Evolutionary conservation across 2,329 filamentous ascomycete genomes (phyloP), one percentile per base, ranked within the genome.

Genomic region (Scedosporium apiospermum): DNA sequence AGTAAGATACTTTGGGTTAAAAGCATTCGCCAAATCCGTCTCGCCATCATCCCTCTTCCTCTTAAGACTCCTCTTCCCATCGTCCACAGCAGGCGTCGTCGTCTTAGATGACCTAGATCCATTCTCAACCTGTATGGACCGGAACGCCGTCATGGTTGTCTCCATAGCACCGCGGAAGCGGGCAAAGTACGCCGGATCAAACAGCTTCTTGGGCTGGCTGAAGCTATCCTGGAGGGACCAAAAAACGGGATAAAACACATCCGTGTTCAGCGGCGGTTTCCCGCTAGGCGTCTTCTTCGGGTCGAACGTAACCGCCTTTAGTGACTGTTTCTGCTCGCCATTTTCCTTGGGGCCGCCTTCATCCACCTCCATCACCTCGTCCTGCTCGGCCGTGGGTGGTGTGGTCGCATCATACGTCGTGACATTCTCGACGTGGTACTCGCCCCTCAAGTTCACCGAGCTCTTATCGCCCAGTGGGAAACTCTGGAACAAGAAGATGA

Each of bases 1-100:
- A n/a, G 95, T 99, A 18, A 99, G 82, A 72, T 99, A 99, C 72
- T 98, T 99, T 1, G 96, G 93, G 69, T 99, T 99, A 76, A 96
- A 98, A 26, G 85, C 87, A 70, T 86, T 88, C 26, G 86, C 81
- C 60, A 87, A 77, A 65, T 88, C 80, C 6, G 84, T 83, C 60
- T 85, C 81, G 30, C 76, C 76, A 51, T 80, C 81, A 10, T 82
- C 80, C 53, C 83, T 80, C 73, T 93, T 96, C 63, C 91, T 85
- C 75, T 93, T 96, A 61, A 80, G 70, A 34, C 84, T 85, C 66
- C 82, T 83, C 65, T 85, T 87, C 57, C 79, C 77, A 61, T 91
- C 90, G 51, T 88, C 86, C 2, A 16, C 18, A 2, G 12, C 14
- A 9, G 78, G 71, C 9, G 12, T 27, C 2, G 78, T 71, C 6